A percentile compares a stretch with the other conserved stretches of the same genome.
phyloP scores from a whole-genome alignment of 371 early-diverging fungal species.

The Mucor saturninus region DNA sequence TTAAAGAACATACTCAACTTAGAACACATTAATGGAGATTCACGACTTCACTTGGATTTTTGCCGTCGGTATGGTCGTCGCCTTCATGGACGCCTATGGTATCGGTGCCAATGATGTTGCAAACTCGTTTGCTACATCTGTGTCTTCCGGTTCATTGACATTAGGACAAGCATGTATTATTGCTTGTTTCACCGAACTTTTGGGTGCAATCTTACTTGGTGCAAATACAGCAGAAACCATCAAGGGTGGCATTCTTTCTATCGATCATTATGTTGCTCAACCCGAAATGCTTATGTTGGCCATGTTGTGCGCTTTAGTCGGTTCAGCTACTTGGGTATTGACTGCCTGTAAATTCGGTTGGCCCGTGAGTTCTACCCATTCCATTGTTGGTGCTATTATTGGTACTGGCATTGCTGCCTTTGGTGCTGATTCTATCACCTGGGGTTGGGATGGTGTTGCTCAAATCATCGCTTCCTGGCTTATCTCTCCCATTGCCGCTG shows the following conservation, averaged over 20 bases:
- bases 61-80: conserved; percentile 69
- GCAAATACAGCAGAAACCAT: conserved; percentile 78
- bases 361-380: conserved; percentile 66
- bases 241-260: conserved; percentile 70
- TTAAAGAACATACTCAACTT: background rate
- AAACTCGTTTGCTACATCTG: conserved; percentile 89
- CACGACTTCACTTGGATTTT: conserved; percentile 81
- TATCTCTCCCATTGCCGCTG: conserved; percentile 74
- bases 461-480: conserved; percentile 83
- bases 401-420: conserved; percentile 81
- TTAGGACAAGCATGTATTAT: conserved; percentile 75
- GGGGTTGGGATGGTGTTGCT: conserved; percentile 74
- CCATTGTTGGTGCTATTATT: conserved; percentile 82
- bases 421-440: conserved; percentile 69
- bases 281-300: conserved; percentile 83
- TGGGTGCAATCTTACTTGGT: conserved; percentile 84
- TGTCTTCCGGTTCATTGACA: conserved; percentile 80
- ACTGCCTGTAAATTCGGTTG: conserved; percentile 67
- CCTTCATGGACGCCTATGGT: conserved; percentile 67
- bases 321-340: conserved; percentile 79
- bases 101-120: conserved; percentile 93
- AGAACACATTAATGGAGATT: conserved; percentile 19
- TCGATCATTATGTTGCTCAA: conserved; percentile 49
- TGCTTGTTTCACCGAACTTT: conserved; percentile 86
- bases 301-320: conserved; percentile 83